phyloP scores from a whole-genome alignment of 306 rosid species.

The Trifolium pratense region DNA sequence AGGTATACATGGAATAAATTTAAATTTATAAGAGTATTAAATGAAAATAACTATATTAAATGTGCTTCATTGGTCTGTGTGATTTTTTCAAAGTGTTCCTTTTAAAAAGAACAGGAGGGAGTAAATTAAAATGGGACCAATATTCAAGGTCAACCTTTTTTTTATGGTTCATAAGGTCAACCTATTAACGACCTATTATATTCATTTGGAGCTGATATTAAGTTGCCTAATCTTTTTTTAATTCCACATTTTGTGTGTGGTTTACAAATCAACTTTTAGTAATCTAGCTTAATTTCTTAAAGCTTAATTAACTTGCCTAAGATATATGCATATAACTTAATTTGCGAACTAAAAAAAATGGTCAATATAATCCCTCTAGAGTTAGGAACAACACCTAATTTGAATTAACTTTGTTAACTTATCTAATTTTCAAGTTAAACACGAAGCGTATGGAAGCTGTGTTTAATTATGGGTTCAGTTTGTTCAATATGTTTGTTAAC shows the following conservation, averaged over 20 bases:
- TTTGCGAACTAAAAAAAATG: conserved; percentile 12
- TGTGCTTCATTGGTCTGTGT: too few relatives aligned
- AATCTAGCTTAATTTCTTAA: conserved; percentile 28
- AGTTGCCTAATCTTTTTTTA: too few relatives aligned
- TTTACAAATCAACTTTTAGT: conserved; percentile 32
- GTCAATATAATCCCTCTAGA: conserved; percentile 28
- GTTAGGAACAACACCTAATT: background rate
- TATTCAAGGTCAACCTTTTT: too few relatives aligned
- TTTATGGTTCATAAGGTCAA: too few relatives aligned
- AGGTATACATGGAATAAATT: too few relatives aligned
- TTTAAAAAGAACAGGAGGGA: too few relatives aligned
- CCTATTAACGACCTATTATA: too few relatives aligned
- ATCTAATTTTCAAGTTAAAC: conserved; percentile 19
- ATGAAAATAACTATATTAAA: too few relatives aligned
- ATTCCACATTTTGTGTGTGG: background rate
- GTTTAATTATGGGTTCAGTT: background rate
- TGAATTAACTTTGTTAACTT: conserved; percentile 1
- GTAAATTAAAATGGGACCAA: too few relatives aligned
- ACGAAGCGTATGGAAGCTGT: conserved; percentile 33
- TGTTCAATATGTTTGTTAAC: conserved; percentile 38
- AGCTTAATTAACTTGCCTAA: conserved; percentile 41
- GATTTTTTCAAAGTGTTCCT: too few relatives aligned
- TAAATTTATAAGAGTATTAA: too few relatives aligned
- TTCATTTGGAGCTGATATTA: too few relatives aligned
- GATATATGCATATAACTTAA: background rate